Base-by-base conservation (phyloP, 805 yeast genomes). In the Scheffersomyces coipomensis region DNA sequence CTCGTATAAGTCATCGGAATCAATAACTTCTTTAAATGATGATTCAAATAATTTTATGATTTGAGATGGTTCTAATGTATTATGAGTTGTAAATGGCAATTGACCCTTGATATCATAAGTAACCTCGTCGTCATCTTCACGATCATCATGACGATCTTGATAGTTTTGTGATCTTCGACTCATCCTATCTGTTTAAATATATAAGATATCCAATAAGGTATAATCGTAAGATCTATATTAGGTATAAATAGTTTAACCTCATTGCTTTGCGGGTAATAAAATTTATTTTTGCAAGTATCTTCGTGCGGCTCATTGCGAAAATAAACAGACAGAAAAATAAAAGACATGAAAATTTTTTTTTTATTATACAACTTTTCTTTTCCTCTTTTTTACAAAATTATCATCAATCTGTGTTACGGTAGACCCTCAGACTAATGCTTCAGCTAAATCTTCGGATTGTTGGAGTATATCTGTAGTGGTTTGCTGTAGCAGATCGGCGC, bases 401-500 rank as follows among this genome's bases (percentile, higher is more conserved):
- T 29, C 38, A 55, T 54, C 79, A 73, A 74, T 76, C 81, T 74
- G 83, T 77, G 83, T 64, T 67, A 55, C 63, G 64, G 65, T 51
- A 57, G 58, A 37, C 63, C 55, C 78, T 70, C 78, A 68, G 67
- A 45, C 43, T 19, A 53, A 48, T 36, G 39, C 34, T 13, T 30
- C 43, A 47, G 46, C 52, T 60, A 56, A 62, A 57, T 48, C 53
- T 54, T 49, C 55, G 62, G 66, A 58, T 59, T 60, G 47, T 51
- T 49, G 35, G 29, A 33, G 38, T 44, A 41, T 40, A 35, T 49
- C 54, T 66, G 71, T 66, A 64, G 72, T 45, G 46, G 55, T 51
- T 53, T 44, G 54, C 58, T 55, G 61, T 58, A 66, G 75, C 85
- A 75, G 78, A 58, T 81, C 86, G 85, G 78, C 85, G 85, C 88